Conservation (phyloP, 768 basidiomycete genomes). For the Bullera alba region DNA sequence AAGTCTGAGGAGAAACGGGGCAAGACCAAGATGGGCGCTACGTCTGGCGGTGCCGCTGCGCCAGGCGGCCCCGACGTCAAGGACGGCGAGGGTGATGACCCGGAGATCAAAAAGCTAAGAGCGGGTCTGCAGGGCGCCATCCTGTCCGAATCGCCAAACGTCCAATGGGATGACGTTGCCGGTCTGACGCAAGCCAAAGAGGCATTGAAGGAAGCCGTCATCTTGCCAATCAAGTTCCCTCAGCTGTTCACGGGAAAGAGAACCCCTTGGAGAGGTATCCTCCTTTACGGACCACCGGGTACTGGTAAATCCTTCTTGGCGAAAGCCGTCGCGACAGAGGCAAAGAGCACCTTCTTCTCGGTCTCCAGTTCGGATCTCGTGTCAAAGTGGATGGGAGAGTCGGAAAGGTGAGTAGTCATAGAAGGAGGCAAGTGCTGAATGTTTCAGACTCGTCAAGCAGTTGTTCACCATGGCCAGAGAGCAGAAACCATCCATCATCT, state of each 20-base stretch:
- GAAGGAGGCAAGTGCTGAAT: slow-evolving; percentile 3
- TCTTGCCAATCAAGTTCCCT: slow-evolving; percentile 98
- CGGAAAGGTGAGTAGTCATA: slow-evolving; percentile 64
- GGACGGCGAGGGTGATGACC: slow-evolving; percentile 56
- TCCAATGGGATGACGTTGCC: slow-evolving; percentile 97
- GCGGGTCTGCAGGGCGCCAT: slow-evolving; percentile 81
- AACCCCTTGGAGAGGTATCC: slow-evolving; percentile 92
- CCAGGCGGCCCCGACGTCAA: slow-evolving; percentile 46
- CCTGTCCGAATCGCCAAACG: slow-evolving; percentile 84
- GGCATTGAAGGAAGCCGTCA: slow-evolving; percentile 93
- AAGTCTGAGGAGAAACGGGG: slow-evolving; percentile 60
- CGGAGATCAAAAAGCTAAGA: slow-evolving; percentile 93
- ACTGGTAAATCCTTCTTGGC: slow-evolving; percentile 96
- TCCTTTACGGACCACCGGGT: slow-evolving; percentile 94
- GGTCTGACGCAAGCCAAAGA: slow-evolving; percentile 93
- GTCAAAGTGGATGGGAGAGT: slow-evolving; percentile 99
- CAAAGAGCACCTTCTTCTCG: slow-evolving; percentile 97
- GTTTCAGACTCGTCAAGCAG: slow-evolving; percentile 77
- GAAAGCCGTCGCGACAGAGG: slow-evolving; percentile 97
- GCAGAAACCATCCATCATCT: slow-evolving; percentile 94
- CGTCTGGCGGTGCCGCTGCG: slow-evolving; percentile 34
- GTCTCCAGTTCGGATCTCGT: slow-evolving; percentile 92
- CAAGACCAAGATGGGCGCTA: slow-evolving; percentile 53
- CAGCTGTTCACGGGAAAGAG: slow-evolving; percentile 98
- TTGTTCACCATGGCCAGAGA: slow-evolving; percentile 94